Evolutionary conservation across 768 basidiomycete genomes (phyloP), one percentile per base, ranked within the genome.

Genomic region (Leccinum longicurvipes): DNA sequence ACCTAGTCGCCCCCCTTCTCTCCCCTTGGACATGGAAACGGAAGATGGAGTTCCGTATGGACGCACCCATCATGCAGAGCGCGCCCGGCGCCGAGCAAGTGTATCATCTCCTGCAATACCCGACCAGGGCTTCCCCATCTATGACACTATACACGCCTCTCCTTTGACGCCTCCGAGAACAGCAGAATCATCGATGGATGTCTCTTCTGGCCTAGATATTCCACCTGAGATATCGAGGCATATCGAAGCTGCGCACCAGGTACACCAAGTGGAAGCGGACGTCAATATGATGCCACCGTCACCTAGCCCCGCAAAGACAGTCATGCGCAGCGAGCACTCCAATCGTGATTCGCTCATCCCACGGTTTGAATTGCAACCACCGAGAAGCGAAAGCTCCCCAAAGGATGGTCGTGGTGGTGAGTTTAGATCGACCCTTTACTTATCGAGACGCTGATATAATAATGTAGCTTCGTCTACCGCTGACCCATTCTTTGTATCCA

Each of bases 1-100:
- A 6, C 65, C 69, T 19, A 54, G 56, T 80, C 84, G 4, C 75
- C 69, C 28, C 47, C 70, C 60, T 14, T 64, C 66, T 50, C 73
- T 83, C 6, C 82, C 83, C 19, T 73, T 74, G 12, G 83, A 83
- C n/a, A 49, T 63, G 54, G 84, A 87, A 60, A 79, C 80, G 8
- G 85, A 86, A 66, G 80, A 79, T 53, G 85, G 85, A 2, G 70
- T 87, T 51, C 83, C 84, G 6, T 80, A 84, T 47, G 87, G 85
- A 21, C 79, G 82, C 17, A 79, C 77, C 19, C 86, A 85, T 67
- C 86, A 85, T 60, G 76, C 78, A 7, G 81, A 84, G 41, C 77
- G 83, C 27, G 74, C 77, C 15, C 66, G 68, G 9, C 70, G 69
- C n/a, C 66, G 70, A 42, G 66, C 60, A 6, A 72, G 63, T 41